Conservation (phyloP, 208 protist species). For the Crithidia expoeki region DNA sequence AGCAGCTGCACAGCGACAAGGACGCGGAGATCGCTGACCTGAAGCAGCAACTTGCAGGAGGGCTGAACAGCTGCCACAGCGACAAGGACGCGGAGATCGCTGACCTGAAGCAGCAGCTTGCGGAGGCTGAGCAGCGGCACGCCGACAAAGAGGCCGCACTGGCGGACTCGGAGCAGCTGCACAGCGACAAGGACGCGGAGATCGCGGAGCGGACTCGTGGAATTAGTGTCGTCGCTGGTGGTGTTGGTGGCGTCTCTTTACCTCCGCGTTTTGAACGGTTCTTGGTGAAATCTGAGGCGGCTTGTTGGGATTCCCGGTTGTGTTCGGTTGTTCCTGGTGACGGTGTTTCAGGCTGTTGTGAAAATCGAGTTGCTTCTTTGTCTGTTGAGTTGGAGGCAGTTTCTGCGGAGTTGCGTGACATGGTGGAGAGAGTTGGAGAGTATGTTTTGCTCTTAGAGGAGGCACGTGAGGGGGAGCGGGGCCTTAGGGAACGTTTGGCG, state of each 20-base stretch:
- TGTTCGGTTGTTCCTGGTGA: no score
- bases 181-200: constrained; percentile 22
- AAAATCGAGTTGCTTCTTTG: constrained; percentile 30
- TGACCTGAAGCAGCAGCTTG: no score
- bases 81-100: no score
- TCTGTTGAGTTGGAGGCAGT: constrained; percentile 45
- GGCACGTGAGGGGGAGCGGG: constrained; percentile 45
- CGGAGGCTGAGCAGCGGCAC: no score
- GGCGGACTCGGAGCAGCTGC: no score
- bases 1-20: no score
- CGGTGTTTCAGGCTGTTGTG: constrained; percentile 31
- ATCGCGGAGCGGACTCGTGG: no score
- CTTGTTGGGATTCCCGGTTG: no score
- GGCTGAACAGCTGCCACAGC: no score
- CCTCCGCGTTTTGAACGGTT: not conserved
- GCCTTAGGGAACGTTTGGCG: constrained; percentile 38
- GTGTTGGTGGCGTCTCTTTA: not conserved
- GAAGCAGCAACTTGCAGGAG: no score
- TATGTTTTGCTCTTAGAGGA: constrained; percentile 62
- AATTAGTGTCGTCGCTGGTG: not conserved
- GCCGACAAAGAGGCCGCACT: no score
- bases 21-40: no score
- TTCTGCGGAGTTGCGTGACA: constrained; percentile 51
- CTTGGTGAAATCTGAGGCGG: not conserved
- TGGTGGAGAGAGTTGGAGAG: constrained; percentile 59